These are phyloP conservation scores for Fusarium verrucosum DNA, from an alignment of 2,329 filamentous ascomycete species.

Conservation along the genomic window DNA sequence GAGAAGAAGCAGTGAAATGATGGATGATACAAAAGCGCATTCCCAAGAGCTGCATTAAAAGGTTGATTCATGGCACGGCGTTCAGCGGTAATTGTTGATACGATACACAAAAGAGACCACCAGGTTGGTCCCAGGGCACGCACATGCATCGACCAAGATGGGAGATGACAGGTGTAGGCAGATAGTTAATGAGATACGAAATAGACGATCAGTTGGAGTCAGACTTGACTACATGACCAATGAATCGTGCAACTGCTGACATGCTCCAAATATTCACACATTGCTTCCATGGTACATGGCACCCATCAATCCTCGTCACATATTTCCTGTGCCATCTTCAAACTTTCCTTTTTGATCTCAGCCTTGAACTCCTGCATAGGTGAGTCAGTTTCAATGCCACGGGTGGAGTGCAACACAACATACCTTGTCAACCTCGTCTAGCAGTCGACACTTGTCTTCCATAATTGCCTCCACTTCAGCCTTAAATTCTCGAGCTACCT, in stretches of 20 bases:
- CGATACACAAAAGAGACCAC: slow-evolving; percentile 34
- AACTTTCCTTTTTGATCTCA: slow-evolving; percentile 40
- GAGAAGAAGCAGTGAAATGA: slow-evolving; percentile 64
- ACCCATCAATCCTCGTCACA: slow-evolving; percentile 22
- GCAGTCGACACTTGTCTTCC: slow-evolving; percentile 22
- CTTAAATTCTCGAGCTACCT: slow-evolving; percentile 17
- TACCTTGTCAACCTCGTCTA: slow-evolving; percentile 47
- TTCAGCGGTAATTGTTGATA: slow-evolving; percentile 36
- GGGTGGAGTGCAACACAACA: background rate
- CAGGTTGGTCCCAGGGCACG: slow-evolving; percentile 17
- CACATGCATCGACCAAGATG: slow-evolving; percentile 5
- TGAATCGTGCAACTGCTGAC: background rate
- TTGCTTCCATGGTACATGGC: background rate
- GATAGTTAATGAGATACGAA: slow-evolving; percentile 38
- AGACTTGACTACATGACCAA: slow-evolving; percentile 2
- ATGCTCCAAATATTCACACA: background rate
- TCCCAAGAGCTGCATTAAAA: slow-evolving; percentile 3
- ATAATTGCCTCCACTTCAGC: slow-evolving; percentile 40
- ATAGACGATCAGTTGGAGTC: slow-evolving; percentile 38
- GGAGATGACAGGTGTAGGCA: slow-evolving; percentile 8
- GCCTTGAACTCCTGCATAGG: slow-evolving; percentile 43
- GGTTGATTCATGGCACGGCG: slow-evolving; percentile 38
- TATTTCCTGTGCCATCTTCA: slow-evolving; percentile 44
- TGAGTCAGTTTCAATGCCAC: background rate
- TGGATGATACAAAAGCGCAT: background rate